A percentile compares a stretch with the other conserved stretches of the same genome.
Conservation (phyloP, 345 rosid genomes). For the Rhizophora mangle region DNA sequence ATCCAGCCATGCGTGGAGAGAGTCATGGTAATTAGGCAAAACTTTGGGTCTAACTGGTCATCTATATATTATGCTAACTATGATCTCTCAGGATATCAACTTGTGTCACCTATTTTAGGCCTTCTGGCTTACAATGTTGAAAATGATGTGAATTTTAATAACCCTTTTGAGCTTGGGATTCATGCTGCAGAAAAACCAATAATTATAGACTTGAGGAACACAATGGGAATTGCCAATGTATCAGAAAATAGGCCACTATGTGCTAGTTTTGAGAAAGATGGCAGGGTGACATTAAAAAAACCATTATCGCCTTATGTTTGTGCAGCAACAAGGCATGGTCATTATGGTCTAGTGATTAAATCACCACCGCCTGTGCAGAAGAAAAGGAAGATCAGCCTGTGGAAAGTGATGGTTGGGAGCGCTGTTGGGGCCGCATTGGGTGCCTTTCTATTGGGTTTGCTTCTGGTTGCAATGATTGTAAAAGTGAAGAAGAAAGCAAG, state of each 20-base stretch:
- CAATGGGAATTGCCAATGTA: slow-evolving; percentile 21
- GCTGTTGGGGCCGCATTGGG: slow-evolving; percentile 70
- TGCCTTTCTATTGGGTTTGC: slow-evolving; percentile 57
- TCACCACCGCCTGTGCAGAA: slow-evolving; percentile 24
- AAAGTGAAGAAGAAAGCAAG: slow-evolving; percentile 73
- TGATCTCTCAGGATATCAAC: slow-evolving; percentile 72
- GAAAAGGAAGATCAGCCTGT: slow-evolving; percentile 44
- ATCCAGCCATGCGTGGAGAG: slow-evolving; percentile 83
- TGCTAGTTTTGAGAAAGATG: slow-evolving; percentile 61
- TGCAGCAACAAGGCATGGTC: slow-evolving; percentile 58
- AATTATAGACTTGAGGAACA: slow-evolving; percentile 53
- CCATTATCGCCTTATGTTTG: slow-evolving; percentile 57
- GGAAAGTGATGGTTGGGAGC: slow-evolving; percentile 80
- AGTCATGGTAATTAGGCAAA: slow-evolving; percentile 70
- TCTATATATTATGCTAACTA: slow-evolving; percentile 62
- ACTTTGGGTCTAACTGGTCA: slow-evolving; percentile 68
- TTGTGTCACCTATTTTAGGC: slow-evolving; percentile 75
- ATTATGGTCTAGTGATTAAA: slow-evolving; percentile 68
- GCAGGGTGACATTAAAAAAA: slow-evolving; percentile 48
- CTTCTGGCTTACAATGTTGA: slow-evolving; percentile 69
- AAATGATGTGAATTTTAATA: slow-evolving; percentile 30
- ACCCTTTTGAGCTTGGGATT: slow-evolving; percentile 59
- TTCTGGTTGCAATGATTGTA: slow-evolving; percentile 61
- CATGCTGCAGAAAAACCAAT: slow-evolving; percentile 50
- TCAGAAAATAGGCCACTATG: slow-evolving; percentile 50